Percentiles rank a stretch among this genome's conserved stretches.
These are phyloP conservation scores for Laguncularia racemosa DNA, from an alignment of 345 rosid genomes.

Conservation along the genomic window DNA sequence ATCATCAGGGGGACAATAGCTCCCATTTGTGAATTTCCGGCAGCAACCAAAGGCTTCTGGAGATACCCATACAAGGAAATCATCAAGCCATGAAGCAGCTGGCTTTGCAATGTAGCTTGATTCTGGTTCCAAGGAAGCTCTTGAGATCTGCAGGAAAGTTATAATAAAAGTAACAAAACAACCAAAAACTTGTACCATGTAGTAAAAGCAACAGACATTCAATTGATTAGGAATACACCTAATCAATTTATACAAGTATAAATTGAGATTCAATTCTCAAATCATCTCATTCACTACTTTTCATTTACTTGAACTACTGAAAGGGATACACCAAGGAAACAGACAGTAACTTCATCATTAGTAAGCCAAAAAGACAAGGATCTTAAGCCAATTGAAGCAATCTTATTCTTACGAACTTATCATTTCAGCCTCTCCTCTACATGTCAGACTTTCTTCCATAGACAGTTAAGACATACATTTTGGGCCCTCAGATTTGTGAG, in stretches of 20 bases:
- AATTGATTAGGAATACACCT: slow-evolving; percentile 7
- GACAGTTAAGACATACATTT: too few relatives aligned
- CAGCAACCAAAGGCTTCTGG: slow-evolving; percentile 99
- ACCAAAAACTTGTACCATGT: neutral
- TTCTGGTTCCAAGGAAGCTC: slow-evolving; percentile 72
- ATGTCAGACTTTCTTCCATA: too few relatives aligned
- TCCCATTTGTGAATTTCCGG: slow-evolving; percentile 84
- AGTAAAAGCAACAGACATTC: neutral
- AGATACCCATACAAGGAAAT: slow-evolving; percentile 95
- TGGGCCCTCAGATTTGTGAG: too few relatives aligned
- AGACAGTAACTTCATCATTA: too few relatives aligned
- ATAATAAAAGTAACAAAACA: slow-evolving; percentile 8
- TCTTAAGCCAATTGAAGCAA: too few relatives aligned
- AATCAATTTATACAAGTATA: too few relatives aligned
- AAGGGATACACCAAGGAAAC: too few relatives aligned
- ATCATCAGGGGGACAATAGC: slow-evolving; percentile 92
- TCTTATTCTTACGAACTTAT: too few relatives aligned
- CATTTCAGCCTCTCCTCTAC: too few relatives aligned
- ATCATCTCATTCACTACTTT: too few relatives aligned
- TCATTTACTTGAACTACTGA: too few relatives aligned
- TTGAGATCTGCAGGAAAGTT: slow-evolving; percentile 50
- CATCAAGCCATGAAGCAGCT: slow-evolving; percentile 99
- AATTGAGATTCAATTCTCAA: neutral
- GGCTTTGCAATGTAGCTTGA: slow-evolving; percentile 95
- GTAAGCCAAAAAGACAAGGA: too few relatives aligned